A percentile compares a stretch with the other conserved stretches of the same genome.
phyloP scores from a whole-genome alignment of 2,329 filamentous ascomycete genomes.

The Trichophyton simii region DNA sequence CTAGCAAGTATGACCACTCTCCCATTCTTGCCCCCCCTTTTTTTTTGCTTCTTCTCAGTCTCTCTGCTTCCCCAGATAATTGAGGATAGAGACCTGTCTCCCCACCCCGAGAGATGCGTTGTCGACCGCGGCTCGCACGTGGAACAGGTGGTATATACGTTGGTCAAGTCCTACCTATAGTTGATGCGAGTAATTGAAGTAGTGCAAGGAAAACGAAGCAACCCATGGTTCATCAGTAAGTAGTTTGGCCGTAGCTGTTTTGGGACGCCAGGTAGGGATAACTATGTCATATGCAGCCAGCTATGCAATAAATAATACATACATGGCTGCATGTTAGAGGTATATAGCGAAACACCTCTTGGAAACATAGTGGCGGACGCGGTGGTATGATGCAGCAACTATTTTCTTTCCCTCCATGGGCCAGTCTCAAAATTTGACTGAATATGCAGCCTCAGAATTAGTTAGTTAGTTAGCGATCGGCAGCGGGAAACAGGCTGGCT shows the following conservation, averaged over 20 bases:
- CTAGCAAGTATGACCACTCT: background rate
- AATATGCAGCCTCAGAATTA: background rate
- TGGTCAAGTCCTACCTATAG: background rate
- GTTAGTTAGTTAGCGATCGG: background rate
- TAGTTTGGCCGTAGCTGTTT: background rate
- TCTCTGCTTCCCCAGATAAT: too few species aligned
- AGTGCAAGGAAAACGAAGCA: background rate
- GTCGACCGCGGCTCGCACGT: slow-evolving; percentile 3
- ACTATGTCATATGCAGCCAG: background rate
- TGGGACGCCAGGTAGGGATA: background rate
- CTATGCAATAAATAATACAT: background rate
- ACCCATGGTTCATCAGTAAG: background rate
- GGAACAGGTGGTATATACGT: slow-evolving; percentile 3
- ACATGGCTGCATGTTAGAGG: too few species aligned
- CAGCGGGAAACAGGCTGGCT: background rate
- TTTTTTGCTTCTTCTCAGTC: too few species aligned
- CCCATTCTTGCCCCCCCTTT: background rate
- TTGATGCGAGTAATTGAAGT: slow-evolving; percentile 3
- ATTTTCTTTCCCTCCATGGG: background rate
- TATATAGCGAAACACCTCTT: background rate
- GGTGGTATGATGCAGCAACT: background rate
- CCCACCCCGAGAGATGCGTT: background rate
- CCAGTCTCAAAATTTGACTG: background rate
- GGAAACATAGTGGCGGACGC: background rate
- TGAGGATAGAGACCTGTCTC: background rate